Base-by-base conservation (phyloP, 1,284 basidiomycete species). In the Melampsora larici-populina region DNA sequence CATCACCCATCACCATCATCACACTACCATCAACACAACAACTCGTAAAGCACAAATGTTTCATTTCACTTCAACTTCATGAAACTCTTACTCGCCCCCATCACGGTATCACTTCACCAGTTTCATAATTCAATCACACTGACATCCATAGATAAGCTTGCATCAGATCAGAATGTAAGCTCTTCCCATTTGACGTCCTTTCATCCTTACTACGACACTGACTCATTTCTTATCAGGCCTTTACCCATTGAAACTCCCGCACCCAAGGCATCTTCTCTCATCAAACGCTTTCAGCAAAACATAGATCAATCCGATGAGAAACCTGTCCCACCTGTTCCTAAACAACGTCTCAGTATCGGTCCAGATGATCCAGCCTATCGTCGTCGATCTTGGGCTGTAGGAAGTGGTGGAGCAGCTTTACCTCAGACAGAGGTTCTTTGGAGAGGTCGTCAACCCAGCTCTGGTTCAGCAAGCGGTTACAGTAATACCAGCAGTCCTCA, bases 241-340 rank as follows among this genome's bases (percentile, higher is more conserved):
- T 24, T 76, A 26, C 74, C 74, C n/a, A 76, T 76, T 51, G 74
- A 76, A 63, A 76, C 74, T 26, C 74, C 74, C 18, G 74, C 65
- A 33, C 66, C 66, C 21, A 76, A 76, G 58, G 74, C 74, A 24
- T 76, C 74, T 11, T 76, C 65, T 6, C 43, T 76, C 31, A 76
- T 76, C 66, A 76, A 69, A 31, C 43, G 58, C 9, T 76, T 76
- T 46, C 74, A 76, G n/a, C 64, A 76, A 26, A 76, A 46, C 46
- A 76, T 76, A 26, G 74, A 76, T 66, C 46, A 43, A 29, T 64
- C 49, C 29, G 72, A 75, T 67, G 72, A 64, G 15, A 43, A 48
- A 55, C 49, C 62, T 13, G 33, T 36, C 11, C 70, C 63, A 24
- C 62, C 48, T 0, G 43, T 75, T 21, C 72, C 72, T 24, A 75